These are phyloP conservation scores for Cruciata laevipes DNA, from an alignment of 257 asterid genomes.

Conservation along the genomic window DNA sequence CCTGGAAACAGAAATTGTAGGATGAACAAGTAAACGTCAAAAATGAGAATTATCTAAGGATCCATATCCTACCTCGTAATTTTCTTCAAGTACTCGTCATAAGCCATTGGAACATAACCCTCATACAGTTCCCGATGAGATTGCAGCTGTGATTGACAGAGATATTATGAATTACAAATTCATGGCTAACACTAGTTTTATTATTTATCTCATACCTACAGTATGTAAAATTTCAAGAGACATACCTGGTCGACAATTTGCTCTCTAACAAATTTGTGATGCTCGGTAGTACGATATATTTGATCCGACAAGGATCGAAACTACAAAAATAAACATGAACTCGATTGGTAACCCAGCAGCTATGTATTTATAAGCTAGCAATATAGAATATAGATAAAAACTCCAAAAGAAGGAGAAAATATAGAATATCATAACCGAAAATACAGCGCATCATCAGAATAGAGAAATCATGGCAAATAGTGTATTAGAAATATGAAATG, in stretches of 20 bases:
- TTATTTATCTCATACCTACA: not conserved
- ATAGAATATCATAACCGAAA: not conserved
- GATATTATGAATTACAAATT: not conserved
- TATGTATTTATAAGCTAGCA: not conserved
- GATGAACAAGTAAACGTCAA: not conserved
- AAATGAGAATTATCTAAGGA: slow-evolving; percentile 10
- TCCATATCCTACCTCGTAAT: slow-evolving; percentile 56
- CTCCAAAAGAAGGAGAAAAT: not conserved
- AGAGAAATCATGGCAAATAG: too few species aligned
- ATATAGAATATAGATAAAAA: not conserved
- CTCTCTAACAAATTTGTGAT: slow-evolving; percentile 71
- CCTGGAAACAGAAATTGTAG: not conserved
- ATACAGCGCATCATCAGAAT: not conserved
- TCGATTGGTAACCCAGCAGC: not conserved
- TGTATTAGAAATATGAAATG: not conserved
- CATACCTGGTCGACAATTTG: slow-evolving; percentile 67
- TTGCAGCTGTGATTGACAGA: slow-evolving; percentile 49
- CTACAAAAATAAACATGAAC: slow-evolving; percentile 25
- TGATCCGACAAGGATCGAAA: slow-evolving; percentile 92
- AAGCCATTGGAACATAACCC: slow-evolving; percentile 74
- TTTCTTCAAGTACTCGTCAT: slow-evolving; percentile 55
- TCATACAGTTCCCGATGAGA: slow-evolving; percentile 53
- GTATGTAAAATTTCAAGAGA: not conserved
- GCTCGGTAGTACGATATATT: slow-evolving; percentile 72
- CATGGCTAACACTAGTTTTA: not conserved